Conservation (phyloP, 2,329 filamentous ascomycete species). For the Claviceps africana region DNA sequence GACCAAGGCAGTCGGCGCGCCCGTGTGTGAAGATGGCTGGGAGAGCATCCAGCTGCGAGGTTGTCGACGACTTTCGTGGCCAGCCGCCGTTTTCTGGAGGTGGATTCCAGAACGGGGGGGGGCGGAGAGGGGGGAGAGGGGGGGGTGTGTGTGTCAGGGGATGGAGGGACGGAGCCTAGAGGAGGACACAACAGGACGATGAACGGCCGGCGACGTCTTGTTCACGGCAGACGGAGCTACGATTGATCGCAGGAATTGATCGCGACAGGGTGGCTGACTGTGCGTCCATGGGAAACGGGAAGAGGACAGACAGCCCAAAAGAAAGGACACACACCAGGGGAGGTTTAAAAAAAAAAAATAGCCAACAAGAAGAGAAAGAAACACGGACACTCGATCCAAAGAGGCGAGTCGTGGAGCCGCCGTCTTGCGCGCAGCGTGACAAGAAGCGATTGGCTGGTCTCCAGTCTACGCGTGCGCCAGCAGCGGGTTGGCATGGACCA, state of each 20-base stretch:
- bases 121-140: not conserved
- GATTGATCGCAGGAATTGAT: not conserved
- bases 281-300: not conserved
- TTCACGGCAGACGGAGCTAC: not conserved
- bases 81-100: conserved; percentile 22
- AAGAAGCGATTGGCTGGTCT: not conserved
- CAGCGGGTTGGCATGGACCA: not conserved
- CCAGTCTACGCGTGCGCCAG: not conserved
- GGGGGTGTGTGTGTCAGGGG: conserved; percentile 5
- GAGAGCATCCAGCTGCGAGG: conserved; percentile 23
- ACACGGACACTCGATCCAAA: not conserved
- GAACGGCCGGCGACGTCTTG: not conserved
- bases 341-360: too few species aligned
- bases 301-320: not conserved
- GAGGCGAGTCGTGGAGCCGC: not conserved
- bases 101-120: conserved; percentile 5
- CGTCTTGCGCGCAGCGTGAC: not conserved
- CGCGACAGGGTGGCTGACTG: not conserved
- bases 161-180: not conserved
- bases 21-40: conserved; percentile 31
- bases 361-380: not conserved
- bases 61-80: conserved; percentile 16
- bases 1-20: conserved; percentile 18
- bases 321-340: too few species aligned
- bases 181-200: not conserved